Base-by-base conservation (phyloP, 768 basidiomycete species). In the Lentinula boryana region DNA sequence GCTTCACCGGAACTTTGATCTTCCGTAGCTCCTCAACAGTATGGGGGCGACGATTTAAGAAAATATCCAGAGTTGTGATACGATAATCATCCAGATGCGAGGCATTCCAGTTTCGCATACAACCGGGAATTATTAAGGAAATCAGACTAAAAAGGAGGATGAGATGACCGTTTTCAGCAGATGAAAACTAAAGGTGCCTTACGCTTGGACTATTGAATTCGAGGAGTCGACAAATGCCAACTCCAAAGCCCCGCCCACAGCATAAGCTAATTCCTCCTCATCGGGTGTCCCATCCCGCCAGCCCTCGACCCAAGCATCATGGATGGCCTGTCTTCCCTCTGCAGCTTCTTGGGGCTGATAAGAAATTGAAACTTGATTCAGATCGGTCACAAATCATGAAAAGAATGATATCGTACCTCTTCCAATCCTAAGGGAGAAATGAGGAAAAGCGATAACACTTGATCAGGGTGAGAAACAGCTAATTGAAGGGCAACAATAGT, bases 401-500 rank as follows among this genome's bases (percentile, higher is more conserved):
- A 27, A 27, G 27, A 27, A 0, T 3, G 3, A 27, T 27, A 27
- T 3, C 27, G 0, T 27, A 27, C 27, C 27, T 27, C 27, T 27
- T 27, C 27, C 27, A 27, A 27, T 27, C 27, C 27, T 27, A 27
- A 27, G 27, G 27, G 27, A 27, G 27, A 27, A 27, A 27, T 4
- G 3, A 27, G 27, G 27, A 27, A 27, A 27, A 71, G 63, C 21
- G 70, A 68, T 21, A 66, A 59, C 7, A 68, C 65, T 33, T 63
- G 36, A 12, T 70, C 63, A 10, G 71, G 69, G 36, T 67, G 64
- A 3, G 41, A 27, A 31, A 63, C 48, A 8, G 72, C 67, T 41
- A 72, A 55, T 51, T 70, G 68, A 7, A 73, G 60, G 32, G 63
- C 67, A 23, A 71, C 63, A 33, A 65, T 63, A 12, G 68, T 62